Conservation (phyloP, 305 asterid genomes). For the Petunia hybrid region DNA sequence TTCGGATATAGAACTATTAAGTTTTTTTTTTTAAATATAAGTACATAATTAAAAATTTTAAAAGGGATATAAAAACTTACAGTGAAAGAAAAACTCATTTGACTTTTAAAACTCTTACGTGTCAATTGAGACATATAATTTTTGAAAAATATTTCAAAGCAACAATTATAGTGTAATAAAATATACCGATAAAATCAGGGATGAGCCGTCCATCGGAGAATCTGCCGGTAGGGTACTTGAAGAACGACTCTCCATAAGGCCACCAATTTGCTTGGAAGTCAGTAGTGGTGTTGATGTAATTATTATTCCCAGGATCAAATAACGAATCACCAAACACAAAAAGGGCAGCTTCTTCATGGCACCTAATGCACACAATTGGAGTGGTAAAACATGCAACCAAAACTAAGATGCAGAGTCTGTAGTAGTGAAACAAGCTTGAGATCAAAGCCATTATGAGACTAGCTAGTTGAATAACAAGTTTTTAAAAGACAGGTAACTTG, state of each 20-base stretch:
- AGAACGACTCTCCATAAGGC: constrained; percentile 33
- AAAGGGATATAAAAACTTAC: too few relatives aligned
- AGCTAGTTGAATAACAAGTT: neutral
- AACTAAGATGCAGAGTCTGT: neutral
- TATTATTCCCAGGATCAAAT: constrained; percentile 35
- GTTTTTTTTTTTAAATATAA: too few relatives aligned
- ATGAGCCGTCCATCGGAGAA: constrained; percentile 28
- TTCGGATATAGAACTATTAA: too few relatives aligned
- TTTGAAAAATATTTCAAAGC: too few relatives aligned
- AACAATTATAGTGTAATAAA: neutral
- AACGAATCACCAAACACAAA: constrained; percentile 33
- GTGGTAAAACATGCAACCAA: neutral
- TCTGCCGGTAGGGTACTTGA: constrained; percentile 32
- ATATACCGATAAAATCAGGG: constrained; percentile 33
- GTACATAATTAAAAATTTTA: too few relatives aligned
- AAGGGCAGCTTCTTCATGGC: constrained; percentile 15
- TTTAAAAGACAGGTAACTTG: neutral
- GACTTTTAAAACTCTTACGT: too few relatives aligned
- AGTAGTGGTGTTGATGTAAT: constrained; percentile 31
- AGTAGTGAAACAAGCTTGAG: neutral
- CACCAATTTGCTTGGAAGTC: constrained; percentile 34
- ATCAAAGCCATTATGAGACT: neutral
- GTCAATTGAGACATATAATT: too few relatives aligned
- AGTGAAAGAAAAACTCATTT: too few relatives aligned
- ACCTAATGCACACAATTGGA: neutral